These are phyloP conservation scores for Aspergillus piperis DNA, from an alignment of 2,329 filamentous ascomycete genomes.

Conservation along the genomic window DNA sequence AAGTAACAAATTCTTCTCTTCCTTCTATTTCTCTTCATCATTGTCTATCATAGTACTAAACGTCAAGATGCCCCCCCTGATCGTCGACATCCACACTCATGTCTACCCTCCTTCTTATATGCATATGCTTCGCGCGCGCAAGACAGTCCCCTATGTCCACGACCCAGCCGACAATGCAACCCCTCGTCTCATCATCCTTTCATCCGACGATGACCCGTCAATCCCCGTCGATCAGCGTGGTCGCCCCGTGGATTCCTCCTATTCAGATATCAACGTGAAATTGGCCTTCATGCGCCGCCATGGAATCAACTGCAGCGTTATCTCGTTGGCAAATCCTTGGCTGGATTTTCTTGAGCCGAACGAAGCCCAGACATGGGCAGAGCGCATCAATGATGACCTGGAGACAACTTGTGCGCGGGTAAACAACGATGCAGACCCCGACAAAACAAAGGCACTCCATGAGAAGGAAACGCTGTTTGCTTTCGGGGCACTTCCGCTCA, in stretches of 20 bases:
- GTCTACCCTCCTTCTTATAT: conserved; percentile 64
- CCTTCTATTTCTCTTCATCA: conserved; percentile 7
- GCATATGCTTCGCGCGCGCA: conserved; percentile 57
- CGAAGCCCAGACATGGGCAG: conserved; percentile 65
- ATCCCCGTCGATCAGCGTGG: conserved; percentile 57
- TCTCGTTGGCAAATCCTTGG: conserved; percentile 92
- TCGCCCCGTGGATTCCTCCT: conserved; percentile 79
- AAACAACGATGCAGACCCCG: conserved; percentile 29
- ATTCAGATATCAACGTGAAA: conserved; percentile 77
- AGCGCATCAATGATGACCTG: conserved; percentile 75
- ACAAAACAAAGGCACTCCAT: conserved; percentile 19
- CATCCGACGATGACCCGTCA: conserved; percentile 47
- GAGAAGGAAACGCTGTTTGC: conserved; percentile 73
- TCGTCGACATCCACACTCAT: conserved; percentile 65
- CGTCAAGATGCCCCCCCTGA: conserved; percentile 37
- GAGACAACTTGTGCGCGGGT: conserved; percentile 65
- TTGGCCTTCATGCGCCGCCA: conserved; percentile 86
- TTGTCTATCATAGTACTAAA: conserved; percentile 5
- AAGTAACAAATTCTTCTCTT: not conserved
- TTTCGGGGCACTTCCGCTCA: conserved; percentile 79
- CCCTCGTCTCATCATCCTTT: conserved; percentile 50
- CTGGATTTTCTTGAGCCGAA: conserved; percentile 73
- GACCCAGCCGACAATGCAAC: conserved; percentile 37
- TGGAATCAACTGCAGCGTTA: conserved; percentile 76
- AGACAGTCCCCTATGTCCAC: conserved; percentile 48